Conservation (phyloP, 805 yeast species). For the Metahyphopichia silvanorum region DNA sequence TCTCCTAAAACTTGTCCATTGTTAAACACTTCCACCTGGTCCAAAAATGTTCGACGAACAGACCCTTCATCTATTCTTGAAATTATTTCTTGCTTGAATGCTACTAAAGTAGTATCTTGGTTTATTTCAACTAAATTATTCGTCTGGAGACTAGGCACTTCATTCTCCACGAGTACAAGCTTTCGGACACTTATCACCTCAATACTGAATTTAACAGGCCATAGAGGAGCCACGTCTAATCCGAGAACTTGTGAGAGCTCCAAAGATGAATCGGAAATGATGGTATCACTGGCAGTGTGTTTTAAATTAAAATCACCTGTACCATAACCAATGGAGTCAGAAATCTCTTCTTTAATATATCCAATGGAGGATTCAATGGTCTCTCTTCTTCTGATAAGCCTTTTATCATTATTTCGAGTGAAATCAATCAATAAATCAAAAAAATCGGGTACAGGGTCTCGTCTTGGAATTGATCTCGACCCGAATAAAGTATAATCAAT, state of each 20-base stretch:
- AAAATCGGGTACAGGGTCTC: constrained; percentile 21
- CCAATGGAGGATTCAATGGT: constrained; percentile 17
- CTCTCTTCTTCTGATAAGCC: constrained; percentile 11
- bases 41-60: constrained; percentile 23
- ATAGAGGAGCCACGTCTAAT: constrained; percentile 27
- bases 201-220: constrained; percentile 15
- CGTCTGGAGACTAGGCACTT: constrained; percentile 12
- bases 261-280: constrained; percentile 4
- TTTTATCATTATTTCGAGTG: too few relatives aligned
- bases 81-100: constrained; percentile 16
- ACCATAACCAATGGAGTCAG: constrained; percentile 10
- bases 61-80: constrained; percentile 16
- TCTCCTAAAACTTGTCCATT: constrained; percentile 3
- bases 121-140: constrained; percentile 19
- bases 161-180: too few relatives aligned
- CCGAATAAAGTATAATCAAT: constrained; percentile 23
- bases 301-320: constrained; percentile 8
- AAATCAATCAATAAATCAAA: constrained; percentile 19
- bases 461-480: constrained; percentile 14
- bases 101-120: constrained; percentile 13
- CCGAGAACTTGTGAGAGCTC: constrained; percentile 10
- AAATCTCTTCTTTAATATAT: constrained; percentile 14
- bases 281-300: constrained; percentile 7
- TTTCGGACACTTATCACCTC: constrained; percentile 10
- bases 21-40: constrained; percentile 18